A percentile compares a stretch with the other conserved stretches of the same genome.
Conservation (phyloP, 2,329 filamentous ascomycete species). For the Ilyonectria sp. region DNA sequence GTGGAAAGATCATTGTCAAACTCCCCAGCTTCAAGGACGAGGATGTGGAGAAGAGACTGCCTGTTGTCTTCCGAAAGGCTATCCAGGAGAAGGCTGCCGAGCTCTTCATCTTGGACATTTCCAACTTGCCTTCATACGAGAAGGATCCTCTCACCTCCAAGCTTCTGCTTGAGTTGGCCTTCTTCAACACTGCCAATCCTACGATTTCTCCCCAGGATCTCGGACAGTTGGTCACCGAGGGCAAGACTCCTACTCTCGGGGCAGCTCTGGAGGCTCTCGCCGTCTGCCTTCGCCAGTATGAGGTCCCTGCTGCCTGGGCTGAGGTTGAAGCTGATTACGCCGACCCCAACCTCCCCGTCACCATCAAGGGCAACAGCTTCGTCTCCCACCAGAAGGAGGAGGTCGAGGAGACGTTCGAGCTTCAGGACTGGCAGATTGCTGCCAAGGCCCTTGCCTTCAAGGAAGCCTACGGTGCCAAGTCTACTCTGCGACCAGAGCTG, state of each 20-base stretch:
- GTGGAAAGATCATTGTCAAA: constrained; percentile 82
- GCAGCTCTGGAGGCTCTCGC: constrained; percentile 79
- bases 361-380: constrained; percentile 86
- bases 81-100: constrained; percentile 79
- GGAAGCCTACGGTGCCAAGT: constrained; percentile 87
- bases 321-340: constrained; percentile 71
- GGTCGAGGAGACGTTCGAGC: constrained; percentile 73
- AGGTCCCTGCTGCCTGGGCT: constrained; percentile 86
- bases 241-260: constrained; percentile 63
- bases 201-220: constrained; percentile 74
- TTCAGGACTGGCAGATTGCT: constrained; percentile 85
- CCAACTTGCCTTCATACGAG: constrained; percentile 77
- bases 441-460: constrained; percentile 94
- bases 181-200: constrained; percentile 83
- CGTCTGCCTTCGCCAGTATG: constrained; percentile 79
- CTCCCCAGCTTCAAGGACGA: constrained; percentile 87
- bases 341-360: constrained; percentile 69
- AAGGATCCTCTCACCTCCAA: constrained; percentile 75
- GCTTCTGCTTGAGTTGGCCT: constrained; percentile 83
- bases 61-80: constrained; percentile 77
- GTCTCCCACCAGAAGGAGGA: constrained; percentile 84
- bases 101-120: constrained; percentile 83
- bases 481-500: constrained; percentile 86
- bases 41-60: constrained; percentile 89
- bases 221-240: constrained; percentile 74